These are phyloP conservation scores for Citrus glauca DNA, from an alignment of 345 rosid genomes.

Conservation along the genomic window DNA sequence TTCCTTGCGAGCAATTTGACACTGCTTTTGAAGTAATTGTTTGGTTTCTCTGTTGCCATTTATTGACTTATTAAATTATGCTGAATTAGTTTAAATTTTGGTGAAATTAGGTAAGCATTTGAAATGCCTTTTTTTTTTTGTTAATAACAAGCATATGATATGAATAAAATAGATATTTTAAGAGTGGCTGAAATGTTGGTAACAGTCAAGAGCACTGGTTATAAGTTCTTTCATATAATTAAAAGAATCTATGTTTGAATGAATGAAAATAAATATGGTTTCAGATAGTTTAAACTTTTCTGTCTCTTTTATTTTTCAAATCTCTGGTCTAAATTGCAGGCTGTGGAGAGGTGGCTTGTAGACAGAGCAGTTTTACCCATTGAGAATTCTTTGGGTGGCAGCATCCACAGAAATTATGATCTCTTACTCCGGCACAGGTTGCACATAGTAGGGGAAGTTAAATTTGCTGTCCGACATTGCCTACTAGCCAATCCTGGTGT, in stretches of 20 bases:
- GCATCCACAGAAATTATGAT: constrained; percentile 96
- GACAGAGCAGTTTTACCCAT: constrained; percentile 95
- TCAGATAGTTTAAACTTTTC: background rate
- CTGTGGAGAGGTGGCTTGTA: constrained; percentile 89
- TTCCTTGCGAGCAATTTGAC: constrained; percentile 97
- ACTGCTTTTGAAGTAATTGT: constrained; percentile 75
- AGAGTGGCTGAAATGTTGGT: constrained; percentile 3
- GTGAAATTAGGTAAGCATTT: background rate
- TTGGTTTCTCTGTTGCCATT: background rate
- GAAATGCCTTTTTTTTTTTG: background rate
- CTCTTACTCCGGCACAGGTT: constrained; percentile 85
- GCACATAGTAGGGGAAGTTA: constrained; percentile 97
- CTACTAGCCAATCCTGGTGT: constrained; percentile 88
- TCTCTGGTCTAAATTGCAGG: constrained; percentile 31
- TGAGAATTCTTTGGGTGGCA: constrained; percentile 97
- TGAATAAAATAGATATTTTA: background rate
- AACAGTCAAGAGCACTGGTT: background rate
- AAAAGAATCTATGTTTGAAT: background rate
- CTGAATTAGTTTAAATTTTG: background rate
- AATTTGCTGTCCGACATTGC: constrained; percentile 88
- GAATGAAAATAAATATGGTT: background rate
- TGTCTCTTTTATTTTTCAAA: background rate
- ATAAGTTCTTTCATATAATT: background rate
- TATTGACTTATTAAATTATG: background rate
- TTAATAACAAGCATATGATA: background rate